These are phyloP conservation scores for Phaeotremella fagi DNA, from an alignment of 768 basidiomycete genomes.

Conservation along the genomic window DNA sequence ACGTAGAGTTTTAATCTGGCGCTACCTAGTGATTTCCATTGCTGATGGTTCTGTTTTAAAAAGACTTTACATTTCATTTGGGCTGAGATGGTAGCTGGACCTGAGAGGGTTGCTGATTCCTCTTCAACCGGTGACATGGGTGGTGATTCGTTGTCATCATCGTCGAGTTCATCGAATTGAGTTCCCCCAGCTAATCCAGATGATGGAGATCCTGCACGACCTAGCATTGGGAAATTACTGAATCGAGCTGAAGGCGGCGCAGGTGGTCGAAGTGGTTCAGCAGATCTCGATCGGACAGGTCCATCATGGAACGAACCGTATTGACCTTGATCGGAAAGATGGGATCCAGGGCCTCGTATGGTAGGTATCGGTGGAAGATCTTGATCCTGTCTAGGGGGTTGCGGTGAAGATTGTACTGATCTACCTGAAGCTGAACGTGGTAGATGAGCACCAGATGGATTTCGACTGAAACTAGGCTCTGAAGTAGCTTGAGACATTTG, in stretches of 20 bases:
- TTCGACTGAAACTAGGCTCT: background rate
- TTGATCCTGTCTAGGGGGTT: constrained; percentile 14
- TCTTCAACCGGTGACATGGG: constrained; percentile 65
- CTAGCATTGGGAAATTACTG: constrained; percentile 33
- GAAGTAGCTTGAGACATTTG: constrained; percentile 1
- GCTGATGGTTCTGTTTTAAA: constrained; percentile 82
- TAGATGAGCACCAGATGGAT: constrained; percentile 12
- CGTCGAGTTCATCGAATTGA: constrained; percentile 9
- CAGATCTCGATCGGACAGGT: constrained; percentile 44
- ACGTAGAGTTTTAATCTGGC: constrained; percentile 82
- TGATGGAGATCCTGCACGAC: constrained; percentile 4
- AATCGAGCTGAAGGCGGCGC: constrained; percentile 41
- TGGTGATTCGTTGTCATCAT: constrained; percentile 59
- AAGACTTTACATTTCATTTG: constrained; percentile 99
- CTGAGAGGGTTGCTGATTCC: constrained; percentile 53
- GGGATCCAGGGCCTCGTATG: constrained; percentile 25
- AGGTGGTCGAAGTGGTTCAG: constrained; percentile 44
- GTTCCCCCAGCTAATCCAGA: constrained; percentile 3
- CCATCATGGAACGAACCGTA: background rate
- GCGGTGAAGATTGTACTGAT: constrained; percentile 32
- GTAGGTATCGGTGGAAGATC: constrained; percentile 29
- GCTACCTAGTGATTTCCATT: constrained; percentile 92
- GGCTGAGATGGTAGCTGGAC: constrained; percentile 72
- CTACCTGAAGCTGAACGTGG: constrained; percentile 39
- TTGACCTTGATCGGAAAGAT: constrained; percentile 24